Conservation (phyloP, 148 eudicot species). For the Arbutus unedo region DNA sequence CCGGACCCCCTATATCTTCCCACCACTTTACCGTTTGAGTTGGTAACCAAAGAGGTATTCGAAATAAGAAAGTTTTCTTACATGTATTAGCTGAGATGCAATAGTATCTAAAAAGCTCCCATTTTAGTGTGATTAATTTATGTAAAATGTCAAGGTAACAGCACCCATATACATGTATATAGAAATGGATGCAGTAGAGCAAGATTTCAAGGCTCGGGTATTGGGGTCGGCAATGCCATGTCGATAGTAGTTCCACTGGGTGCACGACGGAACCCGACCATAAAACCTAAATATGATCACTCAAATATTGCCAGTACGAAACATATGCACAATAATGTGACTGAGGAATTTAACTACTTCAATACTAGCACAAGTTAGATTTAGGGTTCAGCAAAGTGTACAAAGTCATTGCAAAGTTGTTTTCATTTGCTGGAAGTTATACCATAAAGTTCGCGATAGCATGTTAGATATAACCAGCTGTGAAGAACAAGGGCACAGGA, state of each 20-base stretch:
- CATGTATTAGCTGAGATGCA: no score
- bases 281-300: background rate
- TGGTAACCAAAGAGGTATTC: no score
- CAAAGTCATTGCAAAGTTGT: background rate
- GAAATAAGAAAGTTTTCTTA: no score
- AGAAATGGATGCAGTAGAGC: no score
- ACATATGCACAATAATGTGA: background rate
- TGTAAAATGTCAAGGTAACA: background rate
- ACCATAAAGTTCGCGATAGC: background rate
- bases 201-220: no score
- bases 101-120: no score
- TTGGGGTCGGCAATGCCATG: no score
- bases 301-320: background rate
- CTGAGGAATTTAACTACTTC: background rate
- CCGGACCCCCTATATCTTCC: no score
- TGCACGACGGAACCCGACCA: background rate
- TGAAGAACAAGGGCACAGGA: background rate
- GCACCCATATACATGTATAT: no score
- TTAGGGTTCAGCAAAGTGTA: constrained; percentile 8
- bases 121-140: background rate
- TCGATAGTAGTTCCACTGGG: no score
- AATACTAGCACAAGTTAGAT: background rate
- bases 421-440: background rate
- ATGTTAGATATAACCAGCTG: background rate
- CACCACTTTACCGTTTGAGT: no score